A percentile compares a stretch with the other conserved stretches of the same genome.
Evolutionary conservation across 1,284 basidiomycete genomes (phyloP).

Genomic region (Waitea zeae): DNA sequence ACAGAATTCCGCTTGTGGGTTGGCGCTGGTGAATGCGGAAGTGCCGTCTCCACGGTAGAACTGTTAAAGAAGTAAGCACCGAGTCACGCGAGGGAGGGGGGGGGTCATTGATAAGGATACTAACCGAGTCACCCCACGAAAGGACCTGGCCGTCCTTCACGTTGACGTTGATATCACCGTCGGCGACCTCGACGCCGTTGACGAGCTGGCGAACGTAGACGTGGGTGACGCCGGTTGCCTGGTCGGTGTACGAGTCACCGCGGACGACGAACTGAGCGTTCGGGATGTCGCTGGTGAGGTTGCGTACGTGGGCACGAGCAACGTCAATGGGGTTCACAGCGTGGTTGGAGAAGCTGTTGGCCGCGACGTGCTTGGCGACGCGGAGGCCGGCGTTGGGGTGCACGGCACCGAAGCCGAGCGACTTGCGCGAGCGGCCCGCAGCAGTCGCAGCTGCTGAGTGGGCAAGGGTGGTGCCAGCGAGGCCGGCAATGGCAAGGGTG

Average conservation of each 20-base stretch:
- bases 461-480: constrained; percentile 15
- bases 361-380: constrained; percentile 25
- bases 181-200: constrained; percentile 71
- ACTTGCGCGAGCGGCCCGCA: constrained; percentile 39
- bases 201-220: constrained; percentile 70
- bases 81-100: constrained; percentile 1
- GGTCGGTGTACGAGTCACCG: constrained; percentile 76
- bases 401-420: constrained; percentile 63
- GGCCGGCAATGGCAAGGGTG: constrained; percentile 18
- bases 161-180: constrained; percentile 85
- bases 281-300: constrained; percentile 22
- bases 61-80: constrained; percentile 18
- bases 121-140: constrained; percentile 68
- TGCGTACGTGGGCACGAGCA: constrained; percentile 40
- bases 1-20: constrained; percentile 38
- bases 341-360: constrained; percentile 20
- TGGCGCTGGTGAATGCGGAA: constrained; percentile 14
- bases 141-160: constrained; percentile 66
- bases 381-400: constrained; percentile 57
- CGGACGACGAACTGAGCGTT: constrained; percentile 39
- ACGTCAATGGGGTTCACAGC: constrained; percentile 34
- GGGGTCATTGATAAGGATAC: constrained; percentile 17
- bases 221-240: constrained; percentile 68
- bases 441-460: constrained; percentile 9
- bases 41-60: constrained; percentile 45